Conservation (phyloP, 305 asterid species). For the Fraxinus latifolia region DNA sequence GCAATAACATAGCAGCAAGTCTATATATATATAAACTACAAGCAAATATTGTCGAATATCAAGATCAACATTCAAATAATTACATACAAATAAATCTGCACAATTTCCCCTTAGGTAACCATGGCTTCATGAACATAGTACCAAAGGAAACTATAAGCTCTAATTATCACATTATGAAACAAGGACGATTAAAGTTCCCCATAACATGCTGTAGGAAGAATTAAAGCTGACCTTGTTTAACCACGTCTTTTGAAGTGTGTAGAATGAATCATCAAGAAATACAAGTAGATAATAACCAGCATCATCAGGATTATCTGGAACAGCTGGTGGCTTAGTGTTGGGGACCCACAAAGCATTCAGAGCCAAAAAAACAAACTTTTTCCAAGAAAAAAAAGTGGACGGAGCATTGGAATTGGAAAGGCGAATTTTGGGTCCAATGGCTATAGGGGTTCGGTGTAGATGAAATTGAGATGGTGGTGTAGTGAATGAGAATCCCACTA, state of each 20-base stretch:
- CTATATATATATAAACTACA: neutral
- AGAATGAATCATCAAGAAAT: constrained; percentile 27
- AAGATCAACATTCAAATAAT: neutral
- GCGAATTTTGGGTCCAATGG: constrained; percentile 33
- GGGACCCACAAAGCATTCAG: constrained; percentile 49
- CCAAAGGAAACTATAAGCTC: too few species aligned
- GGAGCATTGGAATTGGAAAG: constrained; percentile 20
- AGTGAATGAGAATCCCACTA: constrained; percentile 77
- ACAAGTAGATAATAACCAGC: constrained; percentile 23
- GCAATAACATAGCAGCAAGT: neutral
- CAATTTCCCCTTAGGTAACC: too few species aligned
- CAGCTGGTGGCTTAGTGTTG: constrained; percentile 16
- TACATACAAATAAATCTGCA: too few species aligned
- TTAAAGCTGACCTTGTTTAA: constrained; percentile 41
- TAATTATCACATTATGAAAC: too few species aligned
- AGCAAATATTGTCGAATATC: neutral
- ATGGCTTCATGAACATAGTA: too few species aligned
- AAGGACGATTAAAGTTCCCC: too few species aligned
- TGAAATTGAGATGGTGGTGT: constrained; percentile 38
- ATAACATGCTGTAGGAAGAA: neutral
- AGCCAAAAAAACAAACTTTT: constrained; percentile 18
- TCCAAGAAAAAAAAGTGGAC: neutral
- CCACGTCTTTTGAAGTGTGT: constrained; percentile 22
- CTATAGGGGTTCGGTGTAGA: constrained; percentile 38
- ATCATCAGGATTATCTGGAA: constrained; percentile 26